A percentile compares a stretch with the other conserved stretches of the same genome.
Evolutionary conservation across 148 eudicot species (phyloP).

Genomic region (Nyssa sinensis): DNA sequence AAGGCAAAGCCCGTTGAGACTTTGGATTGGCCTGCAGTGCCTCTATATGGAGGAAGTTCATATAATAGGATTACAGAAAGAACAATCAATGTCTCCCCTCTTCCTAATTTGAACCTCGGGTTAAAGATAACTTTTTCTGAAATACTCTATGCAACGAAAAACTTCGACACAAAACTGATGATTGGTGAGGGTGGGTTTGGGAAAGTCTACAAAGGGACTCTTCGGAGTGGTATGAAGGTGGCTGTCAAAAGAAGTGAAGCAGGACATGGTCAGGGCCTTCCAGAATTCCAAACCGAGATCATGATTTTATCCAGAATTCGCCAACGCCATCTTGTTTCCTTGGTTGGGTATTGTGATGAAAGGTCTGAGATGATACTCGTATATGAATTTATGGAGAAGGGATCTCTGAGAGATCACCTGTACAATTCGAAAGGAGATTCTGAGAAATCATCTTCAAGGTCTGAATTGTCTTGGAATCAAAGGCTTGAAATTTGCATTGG

Average conservation of each 20-base stretch:
- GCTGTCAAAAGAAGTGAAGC: slow-evolving; percentile 55
- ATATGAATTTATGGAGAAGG: slow-evolving; percentile 63
- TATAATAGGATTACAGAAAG: slow-evolving; percentile 22
- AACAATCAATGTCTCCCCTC: slow-evolving; percentile 9
- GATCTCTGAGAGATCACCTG: slow-evolving; percentile 46
- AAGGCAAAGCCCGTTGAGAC: slow-evolving; percentile 15
- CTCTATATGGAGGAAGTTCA: slow-evolving; percentile 16
- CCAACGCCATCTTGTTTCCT: slow-evolving; percentile 52
- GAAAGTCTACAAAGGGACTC: slow-evolving; percentile 46
- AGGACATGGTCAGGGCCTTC: slow-evolving; percentile 42
- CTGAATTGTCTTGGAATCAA: slow-evolving; percentile 36
- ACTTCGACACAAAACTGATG: slow-evolving; percentile 30
- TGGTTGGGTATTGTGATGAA: slow-evolving; percentile 53
- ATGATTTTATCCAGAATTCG: slow-evolving; percentile 46
- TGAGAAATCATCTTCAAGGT: neutral
- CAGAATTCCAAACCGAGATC: slow-evolving; percentile 57
- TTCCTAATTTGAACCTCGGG: slow-evolving; percentile 35
- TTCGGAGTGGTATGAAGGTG: slow-evolving; percentile 33
- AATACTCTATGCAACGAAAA: slow-evolving; percentile 39
- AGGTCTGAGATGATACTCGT: slow-evolving; percentile 55
- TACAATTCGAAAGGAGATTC: slow-evolving; percentile 15
- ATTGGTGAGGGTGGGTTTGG: slow-evolving; percentile 66
- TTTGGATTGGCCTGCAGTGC: slow-evolving; percentile 20
- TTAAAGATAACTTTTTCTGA: slow-evolving; percentile 34
- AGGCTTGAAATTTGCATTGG: slow-evolving; percentile 59